Evolutionary conservation across 371 early-diverging fungal genomes (phyloP).

Genomic region (Mucor plumbeus): DNA sequence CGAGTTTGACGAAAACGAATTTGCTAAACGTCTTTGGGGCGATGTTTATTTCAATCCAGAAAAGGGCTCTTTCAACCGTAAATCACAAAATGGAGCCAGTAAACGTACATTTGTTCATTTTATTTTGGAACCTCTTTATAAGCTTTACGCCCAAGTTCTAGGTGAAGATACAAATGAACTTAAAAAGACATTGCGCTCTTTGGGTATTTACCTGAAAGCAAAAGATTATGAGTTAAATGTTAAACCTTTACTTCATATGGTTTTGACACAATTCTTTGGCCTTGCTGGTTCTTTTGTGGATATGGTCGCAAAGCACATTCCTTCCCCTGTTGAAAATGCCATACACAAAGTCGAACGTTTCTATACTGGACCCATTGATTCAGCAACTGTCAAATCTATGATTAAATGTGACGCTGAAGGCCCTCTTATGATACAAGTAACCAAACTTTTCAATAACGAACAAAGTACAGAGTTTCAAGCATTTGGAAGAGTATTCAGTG

Average conservation of each 20-base stretch:
- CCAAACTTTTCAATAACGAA: constrained; percentile 87
- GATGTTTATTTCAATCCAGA: constrained; percentile 90
- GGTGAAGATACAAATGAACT: constrained; percentile 77
- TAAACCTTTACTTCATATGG: constrained; percentile 81
- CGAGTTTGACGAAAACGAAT: constrained; percentile 77
- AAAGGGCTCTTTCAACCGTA: constrained; percentile 81
- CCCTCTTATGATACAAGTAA: constrained; percentile 90
- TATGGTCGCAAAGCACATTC: constrained; percentile 82
- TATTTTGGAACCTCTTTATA: constrained; percentile 95
- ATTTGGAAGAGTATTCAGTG: constrained; percentile 93
- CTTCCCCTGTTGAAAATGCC: constrained; percentile 85
- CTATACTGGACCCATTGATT: constrained; percentile 81
- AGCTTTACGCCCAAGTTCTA: constrained; percentile 83
- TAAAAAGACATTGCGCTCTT: constrained; percentile 69
- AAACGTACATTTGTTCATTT: constrained; percentile 96
- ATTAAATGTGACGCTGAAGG: constrained; percentile 85
- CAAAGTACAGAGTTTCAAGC: constrained; percentile 86
- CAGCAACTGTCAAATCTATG: constrained; percentile 74
- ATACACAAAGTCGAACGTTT: constrained; percentile 66
- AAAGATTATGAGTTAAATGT: constrained; percentile 80
- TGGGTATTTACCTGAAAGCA: constrained; percentile 86
- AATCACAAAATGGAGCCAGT: constrained; percentile 58
- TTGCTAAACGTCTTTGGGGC: constrained; percentile 95
- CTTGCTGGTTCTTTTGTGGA: constrained; percentile 86
- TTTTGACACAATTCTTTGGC: constrained; percentile 92